Evolutionary conservation across 257 asterid species (phyloP).

Genomic region (Solanum chmielewskii): DNA sequence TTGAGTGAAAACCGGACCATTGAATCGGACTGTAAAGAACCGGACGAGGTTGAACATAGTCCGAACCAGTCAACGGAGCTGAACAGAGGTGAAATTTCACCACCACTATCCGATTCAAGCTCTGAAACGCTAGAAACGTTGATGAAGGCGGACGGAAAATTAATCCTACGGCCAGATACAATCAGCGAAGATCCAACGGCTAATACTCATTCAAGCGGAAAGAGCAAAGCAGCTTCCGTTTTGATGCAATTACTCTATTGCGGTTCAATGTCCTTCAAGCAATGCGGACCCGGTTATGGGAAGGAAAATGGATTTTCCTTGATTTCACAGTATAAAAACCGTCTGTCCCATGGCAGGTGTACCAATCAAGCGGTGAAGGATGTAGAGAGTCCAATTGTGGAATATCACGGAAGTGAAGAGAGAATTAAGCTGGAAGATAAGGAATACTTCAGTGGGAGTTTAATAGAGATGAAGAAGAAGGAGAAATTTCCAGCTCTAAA

Average conservation of each 20-base stretch:
- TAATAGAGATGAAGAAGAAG: conserved; percentile 51
- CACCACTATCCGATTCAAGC: conserved; percentile 74
- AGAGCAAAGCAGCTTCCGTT: conserved; percentile 42
- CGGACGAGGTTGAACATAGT: conserved; percentile 15
- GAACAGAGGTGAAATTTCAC: conserved; percentile 45
- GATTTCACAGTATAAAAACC: conserved; percentile 46
- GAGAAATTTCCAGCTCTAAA: conserved; percentile 37
- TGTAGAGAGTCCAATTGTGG: conserved; percentile 10
- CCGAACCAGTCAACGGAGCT: conserved; percentile 1
- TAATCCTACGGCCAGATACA: conserved; percentile 9
- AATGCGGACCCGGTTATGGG: conserved; percentile 57
- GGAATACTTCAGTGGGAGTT: conserved; percentile 65
- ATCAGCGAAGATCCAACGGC: conserved; percentile 7
- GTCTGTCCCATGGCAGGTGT: conserved; percentile 47
- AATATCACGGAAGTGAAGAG: conserved; percentile 4
- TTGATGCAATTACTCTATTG: conserved; percentile 70
- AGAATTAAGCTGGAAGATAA: conserved; percentile 44
- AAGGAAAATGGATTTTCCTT: conserved; percentile 20
- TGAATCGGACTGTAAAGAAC: not conserved
- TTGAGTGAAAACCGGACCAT: not conserved
- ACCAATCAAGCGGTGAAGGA: conserved; percentile 23
- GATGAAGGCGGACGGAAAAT: conserved; percentile 37
- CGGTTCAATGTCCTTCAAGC: conserved; percentile 62
- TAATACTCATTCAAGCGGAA: conserved; percentile 5
- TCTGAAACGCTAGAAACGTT: conserved; percentile 52